Evolutionary conservation across 306 rosid species (phyloP).

Genomic region (Cucumis cinereus): DNA sequence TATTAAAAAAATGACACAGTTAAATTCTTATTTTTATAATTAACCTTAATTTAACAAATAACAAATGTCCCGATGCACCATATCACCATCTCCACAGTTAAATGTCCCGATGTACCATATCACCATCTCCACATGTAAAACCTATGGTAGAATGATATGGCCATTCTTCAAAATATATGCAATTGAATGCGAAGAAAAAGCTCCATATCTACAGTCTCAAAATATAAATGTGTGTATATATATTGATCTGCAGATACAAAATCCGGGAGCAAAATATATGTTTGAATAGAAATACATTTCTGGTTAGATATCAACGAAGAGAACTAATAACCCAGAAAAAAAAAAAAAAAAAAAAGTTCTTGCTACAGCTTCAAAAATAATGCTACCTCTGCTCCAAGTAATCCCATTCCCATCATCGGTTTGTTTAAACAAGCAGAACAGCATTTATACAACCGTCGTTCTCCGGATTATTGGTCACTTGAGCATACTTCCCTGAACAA

Average conservation of each 20-base stretch:
- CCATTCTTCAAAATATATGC: too few relatives aligned
- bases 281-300: neutral
- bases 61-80: too few relatives aligned
- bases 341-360: neutral
- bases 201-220: too few relatives aligned
- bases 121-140: too few relatives aligned
- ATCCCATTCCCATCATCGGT: neutral
- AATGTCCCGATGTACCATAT: too few relatives aligned
- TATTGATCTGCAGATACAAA: neutral
- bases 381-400: neutral
- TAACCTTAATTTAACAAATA: too few relatives aligned
- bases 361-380: neutral
- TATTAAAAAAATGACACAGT: too few relatives aligned
- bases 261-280: neutral
- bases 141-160: too few relatives aligned
- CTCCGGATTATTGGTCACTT: constrained; percentile 88
- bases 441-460: constrained; percentile 90
- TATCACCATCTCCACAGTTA: too few relatives aligned
- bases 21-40: too few relatives aligned
- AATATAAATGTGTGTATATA: too few relatives aligned
- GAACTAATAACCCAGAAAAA: neutral
- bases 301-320: neutral
- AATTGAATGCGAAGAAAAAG: too few relatives aligned
- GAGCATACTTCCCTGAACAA: constrained; percentile 80
- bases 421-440: constrained; percentile 60